These are phyloP conservation scores for Geotrichum fermentans DNA, from an alignment of 1,139 yeast species.

Conservation along the genomic window DNA sequence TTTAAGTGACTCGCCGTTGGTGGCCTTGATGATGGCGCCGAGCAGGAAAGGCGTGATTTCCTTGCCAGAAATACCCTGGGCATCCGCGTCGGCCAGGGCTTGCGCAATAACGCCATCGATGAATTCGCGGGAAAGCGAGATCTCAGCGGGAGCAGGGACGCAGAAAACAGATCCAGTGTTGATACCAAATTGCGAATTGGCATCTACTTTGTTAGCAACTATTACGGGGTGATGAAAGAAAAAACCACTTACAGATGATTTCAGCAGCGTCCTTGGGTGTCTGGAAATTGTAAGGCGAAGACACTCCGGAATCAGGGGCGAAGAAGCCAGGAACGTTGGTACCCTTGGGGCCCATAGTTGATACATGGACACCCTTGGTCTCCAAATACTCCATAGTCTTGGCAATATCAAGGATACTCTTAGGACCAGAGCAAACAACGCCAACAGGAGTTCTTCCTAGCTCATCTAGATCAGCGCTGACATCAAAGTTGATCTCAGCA, in stretches of 20 bases:
- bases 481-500: constrained; percentile 69
- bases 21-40: constrained; percentile 56
- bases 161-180: constrained; percentile 72
- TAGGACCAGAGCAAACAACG: constrained; percentile 90
- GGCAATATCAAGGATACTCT: constrained; percentile 74
- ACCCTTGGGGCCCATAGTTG: constrained; percentile 45
- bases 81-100: constrained; percentile 57
- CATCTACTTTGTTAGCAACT: constrained; percentile 30
- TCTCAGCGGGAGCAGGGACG: constrained; percentile 69
- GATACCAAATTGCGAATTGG: constrained; percentile 49
- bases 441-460: constrained; percentile 77
- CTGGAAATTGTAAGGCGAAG: constrained; percentile 61
- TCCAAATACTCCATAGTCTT: constrained; percentile 82
- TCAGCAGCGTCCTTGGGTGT: constrained; percentile 56
- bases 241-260: constrained; percentile 43
- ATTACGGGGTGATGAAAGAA: neutral
- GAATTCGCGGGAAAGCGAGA: constrained; percentile 52
- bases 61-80: constrained; percentile 58
- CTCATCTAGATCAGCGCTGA: constrained; percentile 85
- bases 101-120: constrained; percentile 54
- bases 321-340: constrained; percentile 81
- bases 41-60: constrained; percentile 74
- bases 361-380: constrained; percentile 70
- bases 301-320: constrained; percentile 67
- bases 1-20: constrained; percentile 64